Percentiles rank a stretch among this genome's conserved stretches.
Conservation (phyloP, 192 early-diverging fungal species). For the Lobosporangium transversale region DNA sequence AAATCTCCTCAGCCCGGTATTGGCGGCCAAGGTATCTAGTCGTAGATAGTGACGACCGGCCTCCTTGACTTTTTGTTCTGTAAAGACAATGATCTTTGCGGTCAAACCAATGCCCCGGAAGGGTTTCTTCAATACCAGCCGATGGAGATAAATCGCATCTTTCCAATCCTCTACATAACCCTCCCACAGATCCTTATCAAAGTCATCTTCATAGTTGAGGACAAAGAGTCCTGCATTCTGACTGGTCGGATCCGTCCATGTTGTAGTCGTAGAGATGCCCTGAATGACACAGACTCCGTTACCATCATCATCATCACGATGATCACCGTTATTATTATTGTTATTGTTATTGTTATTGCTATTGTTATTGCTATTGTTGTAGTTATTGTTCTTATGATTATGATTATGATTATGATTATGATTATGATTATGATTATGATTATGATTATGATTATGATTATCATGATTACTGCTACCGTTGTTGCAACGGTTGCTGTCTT, state of each 20-base stretch:
- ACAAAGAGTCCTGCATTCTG: constrained; percentile 40
- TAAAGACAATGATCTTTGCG: constrained; percentile 23
- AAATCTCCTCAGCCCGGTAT: constrained; percentile 11
- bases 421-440: too few relatives aligned
- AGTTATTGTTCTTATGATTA: too few relatives aligned
- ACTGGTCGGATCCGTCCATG: too few relatives aligned
- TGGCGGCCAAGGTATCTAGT: constrained; percentile 25
- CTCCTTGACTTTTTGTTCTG: constrained; percentile 12
- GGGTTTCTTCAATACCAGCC: constrained; percentile 18
- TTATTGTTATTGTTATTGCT: neutral
- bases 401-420: too few relatives aligned
- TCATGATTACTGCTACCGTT: too few relatives aligned
- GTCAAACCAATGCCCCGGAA: constrained; percentile 25
- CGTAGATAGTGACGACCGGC: constrained; percentile 23
- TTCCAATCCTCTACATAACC: constrained; percentile 16
- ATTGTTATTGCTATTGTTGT: too few relatives aligned
- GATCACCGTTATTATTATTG: neutral
- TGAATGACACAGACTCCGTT: neutral
- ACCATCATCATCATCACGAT: neutral
- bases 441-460: too few relatives aligned
- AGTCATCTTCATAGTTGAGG: constrained; percentile 22
- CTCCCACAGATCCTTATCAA: constrained; percentile 32
- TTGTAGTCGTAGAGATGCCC: too few relatives aligned
- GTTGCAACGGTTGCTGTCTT: neutral
- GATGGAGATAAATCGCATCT: constrained; percentile 41